phyloP scores from a whole-genome alignment of 768 basidiomycete genomes.

The Tulasnella sp. region DNA sequence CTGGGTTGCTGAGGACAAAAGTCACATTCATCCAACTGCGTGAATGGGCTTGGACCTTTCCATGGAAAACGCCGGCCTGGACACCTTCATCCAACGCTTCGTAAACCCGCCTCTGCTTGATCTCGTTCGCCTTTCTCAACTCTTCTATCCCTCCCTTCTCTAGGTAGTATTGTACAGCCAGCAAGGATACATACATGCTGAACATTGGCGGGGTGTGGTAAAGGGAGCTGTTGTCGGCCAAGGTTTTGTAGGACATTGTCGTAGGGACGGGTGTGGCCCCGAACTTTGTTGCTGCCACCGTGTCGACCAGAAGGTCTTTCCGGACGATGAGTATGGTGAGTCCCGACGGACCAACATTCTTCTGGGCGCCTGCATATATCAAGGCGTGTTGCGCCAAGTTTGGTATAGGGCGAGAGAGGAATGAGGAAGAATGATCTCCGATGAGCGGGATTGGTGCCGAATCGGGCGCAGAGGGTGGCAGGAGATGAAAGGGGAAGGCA shows the following conservation, averaged over 20 bases:
- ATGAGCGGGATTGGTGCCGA: conserved; percentile 58
- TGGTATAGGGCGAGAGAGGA: conserved; percentile 90
- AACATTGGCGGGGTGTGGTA: conserved; percentile 92
- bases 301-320: conserved; percentile 87
- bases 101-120: conserved; percentile 72
- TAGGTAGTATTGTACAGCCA: conserved; percentile 65
- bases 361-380: conserved; percentile 94
- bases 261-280: conserved; percentile 67
- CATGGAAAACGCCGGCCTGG: conserved; percentile 50
- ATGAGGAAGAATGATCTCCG: conserved; percentile 90
- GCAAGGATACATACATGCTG: conserved; percentile 76
- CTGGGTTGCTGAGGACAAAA: conserved; percentile 67
- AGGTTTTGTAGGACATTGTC: conserved; percentile 69
- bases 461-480: conserved; percentile 35
- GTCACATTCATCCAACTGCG: conserved; percentile 96
- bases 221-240: conserved; percentile 62
- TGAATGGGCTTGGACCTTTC: conserved; percentile 60
- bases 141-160: conserved; percentile 52
- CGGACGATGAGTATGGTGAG: conserved; percentile 86
- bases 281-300: conserved; percentile 60
- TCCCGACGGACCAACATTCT: conserved; percentile 93
- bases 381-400: conserved; percentile 80
- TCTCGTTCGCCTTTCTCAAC: conserved; percentile 51
- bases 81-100: conserved; percentile 56
- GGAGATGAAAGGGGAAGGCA: conserved; percentile 72